Evolutionary conservation across 1,139 yeast genomes (phyloP), one percentile per base, ranked within the genome.

Genomic region (Yamadazyma dendronema): DNA sequence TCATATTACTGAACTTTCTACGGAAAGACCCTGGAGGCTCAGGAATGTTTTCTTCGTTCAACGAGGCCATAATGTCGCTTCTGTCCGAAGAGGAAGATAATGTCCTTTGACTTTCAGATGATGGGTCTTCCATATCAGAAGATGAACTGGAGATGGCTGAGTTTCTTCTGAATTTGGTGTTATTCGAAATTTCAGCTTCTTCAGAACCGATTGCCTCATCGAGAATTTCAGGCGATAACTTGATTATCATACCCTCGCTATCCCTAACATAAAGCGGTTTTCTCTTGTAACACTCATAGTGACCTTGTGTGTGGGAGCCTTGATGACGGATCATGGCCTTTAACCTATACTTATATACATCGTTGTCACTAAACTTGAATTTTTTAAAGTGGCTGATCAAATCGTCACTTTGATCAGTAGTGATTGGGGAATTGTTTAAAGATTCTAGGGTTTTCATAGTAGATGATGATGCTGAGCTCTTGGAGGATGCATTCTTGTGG

Each of bases 281-380:
- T 33, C 74, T 75, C 46, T 80, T 79, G 56, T 78, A 86, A 48
- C 92, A 83, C 52, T 85, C 94, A 53, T 86, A 92, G 56, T 92
- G 98, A 0, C 97, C 98, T 33, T 82, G 79, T 14, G 84, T 75
- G 59, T 92, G 97, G 1, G 94, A 81, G 0, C 97, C 98, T 36
- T 81, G 79, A 55, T 92, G 98, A 43, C 88, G 74, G 17, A 92
- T 80, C 48, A 88, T 67, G 1, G 96, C 86, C 46, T 74, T 75
- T 27, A 92, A 67, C 42, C 67, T 67, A 56, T 87, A 89, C 31
- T 62, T 72, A 47, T 72, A 74, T 17, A 58, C 51, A 41, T 71
- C 74, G 43, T 67, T 67, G 3, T 69, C 75, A 47, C 61, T 66
- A 52, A 71, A 71, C 41, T 68, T 65, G 46, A 71, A 71, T 28